Conservation (phyloP, 2,329 filamentous ascomycete species). For the Gremmenia infestans region DNA sequence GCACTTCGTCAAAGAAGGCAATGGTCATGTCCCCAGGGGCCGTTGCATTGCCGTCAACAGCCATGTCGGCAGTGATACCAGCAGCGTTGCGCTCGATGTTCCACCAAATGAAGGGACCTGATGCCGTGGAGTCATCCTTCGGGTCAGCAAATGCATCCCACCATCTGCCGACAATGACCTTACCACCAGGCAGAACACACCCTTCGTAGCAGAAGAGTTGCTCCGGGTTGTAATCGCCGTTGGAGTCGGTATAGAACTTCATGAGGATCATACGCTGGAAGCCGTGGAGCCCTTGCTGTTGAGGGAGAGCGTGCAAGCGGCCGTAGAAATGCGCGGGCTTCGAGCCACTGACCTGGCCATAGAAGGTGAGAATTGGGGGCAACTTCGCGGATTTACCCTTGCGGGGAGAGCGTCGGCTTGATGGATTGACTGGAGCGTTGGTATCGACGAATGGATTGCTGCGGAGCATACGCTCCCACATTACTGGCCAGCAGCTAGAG, state of each 20-base stretch:
- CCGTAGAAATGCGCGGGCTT: slow-evolving; percentile 33
- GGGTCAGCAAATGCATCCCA: slow-evolving; percentile 31
- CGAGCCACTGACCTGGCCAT: slow-evolving; percentile 35
- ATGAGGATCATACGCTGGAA: slow-evolving; percentile 51
- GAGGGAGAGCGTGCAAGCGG: slow-evolving; percentile 44
- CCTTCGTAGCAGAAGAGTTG: slow-evolving; percentile 44
- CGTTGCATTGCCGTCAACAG: not conserved
- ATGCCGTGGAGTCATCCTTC: slow-evolving; percentile 6
- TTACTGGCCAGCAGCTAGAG: slow-evolving; percentile 17
- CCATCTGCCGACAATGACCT: slow-evolving; percentile 47
- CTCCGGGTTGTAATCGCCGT: slow-evolving; percentile 18
- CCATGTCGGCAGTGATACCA: slow-evolving; percentile 7
- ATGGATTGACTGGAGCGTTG: not conserved
- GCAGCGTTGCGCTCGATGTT: slow-evolving; percentile 23
- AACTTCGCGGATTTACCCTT: not conserved
- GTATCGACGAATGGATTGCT: slow-evolving; percentile 22
- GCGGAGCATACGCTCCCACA: slow-evolving; percentile 19
- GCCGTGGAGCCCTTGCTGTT: slow-evolving; percentile 44
- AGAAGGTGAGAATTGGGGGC: slow-evolving; percentile 25
- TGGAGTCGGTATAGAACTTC: slow-evolving; percentile 36
- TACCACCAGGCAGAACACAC: slow-evolving; percentile 40
- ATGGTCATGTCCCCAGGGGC: slow-evolving; percentile 17
- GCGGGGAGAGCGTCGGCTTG: slow-evolving; percentile 3
- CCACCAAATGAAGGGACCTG: slow-evolving; percentile 35
- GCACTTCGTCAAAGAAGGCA: slow-evolving; percentile 13